Base-by-base conservation (phyloP, 306 rosid species). In the Hylodesmum podocarpum region DNA sequence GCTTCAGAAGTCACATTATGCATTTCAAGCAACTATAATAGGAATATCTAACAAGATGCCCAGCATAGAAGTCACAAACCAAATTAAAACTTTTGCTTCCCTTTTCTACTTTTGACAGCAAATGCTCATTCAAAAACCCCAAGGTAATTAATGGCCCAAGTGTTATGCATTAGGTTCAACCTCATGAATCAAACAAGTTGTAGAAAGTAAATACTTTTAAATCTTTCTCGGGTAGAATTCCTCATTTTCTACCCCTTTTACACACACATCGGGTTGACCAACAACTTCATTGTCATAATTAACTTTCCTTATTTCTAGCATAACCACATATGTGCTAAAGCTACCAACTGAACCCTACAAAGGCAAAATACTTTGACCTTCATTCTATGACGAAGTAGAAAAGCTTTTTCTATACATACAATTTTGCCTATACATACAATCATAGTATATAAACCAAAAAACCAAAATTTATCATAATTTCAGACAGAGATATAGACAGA, bases 11-110 rank as follows among this genome's bases (percentile, higher is more conserved):
- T 44, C 19, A 61, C 18, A 44, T 55, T 31, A 74, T 46, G 55
- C 71, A 74, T 66, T 40, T 66, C 66, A 74, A 68, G 73, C 43
- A 49, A 81, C 59, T 19, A 19, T 3, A 16, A 6, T 37, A 75
- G 59, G 49, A 68, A 44, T 57, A 64, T 34, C 76, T 43, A 74
- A 43, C 76, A 46, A 81, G 40, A 37, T 31, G 9, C 50, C 29
- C 40, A 68, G 18, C 58, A 62, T 58, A 53, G 58, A 69, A 49
- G 13, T 13, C 46, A 59, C 54, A 75, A 58, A 46, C 16, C 46
- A 80, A 43, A 65, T 27, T 36, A 39, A 61, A 34, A 55, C 8
- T 18, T 57, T 36, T 44, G 43, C 27, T 80, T 64, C 41, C 19
- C 31, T 37, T 25, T 79, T 29, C 62, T 54, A 55, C 28, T 8